Evolutionary conservation across 2,329 filamentous ascomycete species (phyloP).

Genomic region (Exophiala alcalophila): DNA sequence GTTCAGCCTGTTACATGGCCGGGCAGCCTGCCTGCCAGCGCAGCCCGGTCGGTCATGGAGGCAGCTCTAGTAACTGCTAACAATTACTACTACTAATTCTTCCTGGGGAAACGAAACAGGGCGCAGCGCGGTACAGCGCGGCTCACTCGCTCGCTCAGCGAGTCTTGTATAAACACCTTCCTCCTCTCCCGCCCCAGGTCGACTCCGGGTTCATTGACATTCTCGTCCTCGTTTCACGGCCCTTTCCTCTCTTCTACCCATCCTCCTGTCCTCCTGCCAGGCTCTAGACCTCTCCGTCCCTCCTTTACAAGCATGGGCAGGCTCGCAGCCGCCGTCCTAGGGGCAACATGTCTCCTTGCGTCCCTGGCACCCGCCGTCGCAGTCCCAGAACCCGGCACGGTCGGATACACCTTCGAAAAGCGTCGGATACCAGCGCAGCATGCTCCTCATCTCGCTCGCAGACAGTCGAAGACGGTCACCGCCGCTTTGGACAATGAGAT

Average conservation of each 20-base stretch:
- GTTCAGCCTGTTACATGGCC: too few species aligned
- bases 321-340: constrained; percentile 12
- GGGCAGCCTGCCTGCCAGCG: too few species aligned
- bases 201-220: constrained; percentile 3
- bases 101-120: too few species aligned
- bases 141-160: too few species aligned
- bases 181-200: too few species aligned
- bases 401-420: constrained; percentile 28
- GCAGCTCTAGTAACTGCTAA: too few species aligned
- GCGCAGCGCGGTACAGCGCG: too few species aligned
- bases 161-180: too few species aligned
- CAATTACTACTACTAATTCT: too few species aligned
- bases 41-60: too few species aligned
- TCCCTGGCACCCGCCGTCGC: constrained; percentile 17
- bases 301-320: constrained; percentile 14
- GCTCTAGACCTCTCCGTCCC: neutral
- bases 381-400: constrained; percentile 14
- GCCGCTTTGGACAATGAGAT: constrained; percentile 26
- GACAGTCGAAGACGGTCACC: constrained; percentile 24
- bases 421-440: constrained; percentile 16
- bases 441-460: constrained; percentile 16
- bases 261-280: neutral
- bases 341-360: constrained; percentile 20
- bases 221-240: constrained; percentile 1
- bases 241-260: neutral